Percentiles rank a stretch among this genome's conserved stretches.
Conservation (phyloP, 2,329 filamentous ascomycete genomes). For the Aspergillus neoniger region DNA sequence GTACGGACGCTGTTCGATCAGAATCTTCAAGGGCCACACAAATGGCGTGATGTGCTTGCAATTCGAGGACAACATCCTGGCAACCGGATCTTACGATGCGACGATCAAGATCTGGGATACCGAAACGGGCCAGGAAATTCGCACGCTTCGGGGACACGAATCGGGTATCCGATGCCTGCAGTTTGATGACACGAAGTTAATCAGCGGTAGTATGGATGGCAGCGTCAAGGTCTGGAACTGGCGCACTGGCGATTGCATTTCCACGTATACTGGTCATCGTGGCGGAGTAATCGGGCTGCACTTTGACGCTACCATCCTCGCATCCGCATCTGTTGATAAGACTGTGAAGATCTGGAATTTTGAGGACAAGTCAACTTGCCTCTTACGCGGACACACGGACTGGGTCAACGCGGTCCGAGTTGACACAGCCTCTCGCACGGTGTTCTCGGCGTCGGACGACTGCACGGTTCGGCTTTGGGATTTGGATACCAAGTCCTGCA, state of each 20-base stretch:
- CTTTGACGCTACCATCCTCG: slow-evolving; percentile 80
- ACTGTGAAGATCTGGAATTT: slow-evolving; percentile 94
- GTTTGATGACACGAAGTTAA: slow-evolving; percentile 88
- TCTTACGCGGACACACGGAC: slow-evolving; percentile 80
- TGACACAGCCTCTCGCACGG: slow-evolving; percentile 76
- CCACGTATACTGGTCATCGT: slow-evolving; percentile 75
- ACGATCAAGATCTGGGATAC: slow-evolving; percentile 97
- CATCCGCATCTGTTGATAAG: slow-evolving; percentile 85
- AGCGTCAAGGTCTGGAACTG: slow-evolving; percentile 96
- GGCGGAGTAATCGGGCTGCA: slow-evolving; percentile 85
- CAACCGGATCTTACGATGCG: slow-evolving; percentile 90
- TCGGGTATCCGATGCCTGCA: slow-evolving; percentile 84
- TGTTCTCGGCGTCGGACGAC: slow-evolving; percentile 93
- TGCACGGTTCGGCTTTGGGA: slow-evolving; percentile 92
- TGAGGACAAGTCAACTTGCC: slow-evolving; percentile 75
- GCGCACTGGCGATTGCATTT: slow-evolving; percentile 84
- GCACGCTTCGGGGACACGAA: slow-evolving; percentile 81
- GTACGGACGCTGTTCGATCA: slow-evolving; percentile 82
- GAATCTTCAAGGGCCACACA: slow-evolving; percentile 79
- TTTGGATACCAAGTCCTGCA: slow-evolving; percentile 76
- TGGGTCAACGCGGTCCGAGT: slow-evolving; percentile 97
- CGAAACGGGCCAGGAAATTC: slow-evolving; percentile 79
- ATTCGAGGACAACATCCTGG: slow-evolving; percentile 86
- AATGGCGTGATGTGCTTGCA: slow-evolving; percentile 82
- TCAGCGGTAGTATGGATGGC: slow-evolving; percentile 84